phyloP scores from a whole-genome alignment of 106 monocot species.

The Dendrobium catenatum region DNA sequence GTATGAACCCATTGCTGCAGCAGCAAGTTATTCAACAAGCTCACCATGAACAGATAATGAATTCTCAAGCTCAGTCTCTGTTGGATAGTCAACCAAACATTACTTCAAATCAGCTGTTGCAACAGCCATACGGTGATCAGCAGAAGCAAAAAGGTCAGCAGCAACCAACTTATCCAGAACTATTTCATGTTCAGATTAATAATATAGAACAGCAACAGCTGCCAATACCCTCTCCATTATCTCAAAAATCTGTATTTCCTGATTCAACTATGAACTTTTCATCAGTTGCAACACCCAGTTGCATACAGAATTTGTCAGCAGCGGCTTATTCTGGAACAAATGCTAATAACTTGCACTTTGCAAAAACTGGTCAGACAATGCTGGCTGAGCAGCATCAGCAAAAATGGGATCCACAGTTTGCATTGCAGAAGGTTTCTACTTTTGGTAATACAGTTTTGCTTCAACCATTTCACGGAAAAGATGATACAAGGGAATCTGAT shows the following conservation, averaged over 20 bases:
- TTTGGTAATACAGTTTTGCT: constrained; percentile 41
- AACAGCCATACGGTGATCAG: constrained; percentile 40
- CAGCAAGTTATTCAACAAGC: constrained; percentile 58
- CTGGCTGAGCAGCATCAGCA: constrained; percentile 38
- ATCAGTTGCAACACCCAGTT: constrained; percentile 23
- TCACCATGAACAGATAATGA: constrained; percentile 33
- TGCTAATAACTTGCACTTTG: constrained; percentile 34
- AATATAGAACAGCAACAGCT: constrained; percentile 33
- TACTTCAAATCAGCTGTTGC: constrained; percentile 43
- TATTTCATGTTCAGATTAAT: constrained; percentile 37
- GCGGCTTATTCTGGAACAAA: constrained; percentile 33
- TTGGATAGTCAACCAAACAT: constrained; percentile 25
- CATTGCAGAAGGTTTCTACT: constrained; percentile 27
- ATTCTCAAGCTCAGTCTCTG: constrained; percentile 33
- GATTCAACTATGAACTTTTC: constrained; percentile 39
- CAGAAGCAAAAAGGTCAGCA: constrained; percentile 45
- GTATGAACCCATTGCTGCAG: constrained; percentile 38
- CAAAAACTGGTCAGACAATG: constrained; percentile 25
- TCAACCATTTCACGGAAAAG: constrained; percentile 62
- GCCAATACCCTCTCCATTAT: constrained; percentile 23
- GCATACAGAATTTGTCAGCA: constrained; percentile 23
- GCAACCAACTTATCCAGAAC: constrained; percentile 35
- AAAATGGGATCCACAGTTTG: constrained; percentile 44
- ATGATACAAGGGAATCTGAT: constrained; percentile 43
- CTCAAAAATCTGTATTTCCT: constrained; percentile 41